phyloP scores from a whole-genome alignment of 257 asterid species.

The Plantago elongata region DNA sequence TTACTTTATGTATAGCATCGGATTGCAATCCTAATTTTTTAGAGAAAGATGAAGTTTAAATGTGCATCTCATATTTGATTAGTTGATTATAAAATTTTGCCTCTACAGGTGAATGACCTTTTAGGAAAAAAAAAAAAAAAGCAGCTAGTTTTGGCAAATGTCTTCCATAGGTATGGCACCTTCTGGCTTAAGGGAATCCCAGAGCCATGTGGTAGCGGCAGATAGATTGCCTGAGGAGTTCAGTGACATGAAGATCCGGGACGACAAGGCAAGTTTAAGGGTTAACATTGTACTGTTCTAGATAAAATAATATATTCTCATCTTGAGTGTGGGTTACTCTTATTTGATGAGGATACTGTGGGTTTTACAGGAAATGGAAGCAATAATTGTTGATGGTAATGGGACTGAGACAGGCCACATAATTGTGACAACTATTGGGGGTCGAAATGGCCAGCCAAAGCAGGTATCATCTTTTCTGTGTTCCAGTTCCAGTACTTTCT shows the following conservation, averaged over 20 bases:
- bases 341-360: slow-evolving; percentile 5
- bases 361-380: slow-evolving; percentile 66
- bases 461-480: slow-evolving; percentile 47
- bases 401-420: slow-evolving; percentile 98
- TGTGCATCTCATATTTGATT: not conserved
- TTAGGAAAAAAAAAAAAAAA: not conserved
- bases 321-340: slow-evolving; percentile 16
- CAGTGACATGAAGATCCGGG: slow-evolving; percentile 73
- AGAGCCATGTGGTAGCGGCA: slow-evolving; percentile 47
- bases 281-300: not conserved
- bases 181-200: slow-evolving; percentile 54
- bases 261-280: slow-evolving; percentile 46
- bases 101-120: slow-evolving; percentile 14
- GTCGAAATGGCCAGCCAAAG: slow-evolving; percentile 87
- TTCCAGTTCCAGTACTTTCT: slow-evolving; percentile 13
- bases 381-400: slow-evolving; percentile 72
- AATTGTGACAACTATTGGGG: slow-evolving; percentile 87
- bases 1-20: slow-evolving; percentile 1
- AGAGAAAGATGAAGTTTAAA: not conserved
- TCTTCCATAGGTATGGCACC: slow-evolving; percentile 64
- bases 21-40: not conserved
- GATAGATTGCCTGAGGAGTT: slow-evolving; percentile 71
- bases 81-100: not conserved
- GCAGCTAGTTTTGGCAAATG: slow-evolving; percentile 32
- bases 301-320: slow-evolving; percentile 9